A percentile compares a stretch with the other conserved stretches of the same genome.
phyloP scores from a whole-genome alignment of 208 protist species.

The Endotrypanum monterogeii region DNA sequence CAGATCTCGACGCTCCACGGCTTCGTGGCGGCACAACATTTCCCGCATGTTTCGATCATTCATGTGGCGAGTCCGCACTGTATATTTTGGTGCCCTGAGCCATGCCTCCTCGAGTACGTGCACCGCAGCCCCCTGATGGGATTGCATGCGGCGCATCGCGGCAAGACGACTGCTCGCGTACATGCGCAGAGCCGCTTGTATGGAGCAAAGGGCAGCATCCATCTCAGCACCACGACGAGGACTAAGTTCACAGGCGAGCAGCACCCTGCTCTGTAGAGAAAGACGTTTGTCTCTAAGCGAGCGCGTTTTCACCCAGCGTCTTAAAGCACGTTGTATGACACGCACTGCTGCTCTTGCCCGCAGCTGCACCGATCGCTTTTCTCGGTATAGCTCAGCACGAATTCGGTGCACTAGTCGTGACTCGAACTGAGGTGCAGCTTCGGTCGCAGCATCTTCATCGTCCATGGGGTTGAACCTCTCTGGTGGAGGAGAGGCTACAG shows the following conservation, averaged over 20 bases:
- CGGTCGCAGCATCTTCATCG: background rate
- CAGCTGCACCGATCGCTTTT: slow-evolving; percentile 4
- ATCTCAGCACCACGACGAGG: slow-evolving; percentile 4
- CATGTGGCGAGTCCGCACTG: slow-evolving; percentile 19
- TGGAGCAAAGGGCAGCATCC: background rate
- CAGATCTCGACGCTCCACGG: slow-evolving; percentile 68
- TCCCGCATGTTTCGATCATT: slow-evolving; percentile 30
- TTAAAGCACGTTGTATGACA: slow-evolving; percentile 12
- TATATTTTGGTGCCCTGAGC: slow-evolving; percentile 26
- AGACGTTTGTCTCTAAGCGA: background rate
- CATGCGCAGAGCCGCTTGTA: slow-evolving; percentile 15
- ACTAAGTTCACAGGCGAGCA: background rate
- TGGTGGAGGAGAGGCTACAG: background rate
- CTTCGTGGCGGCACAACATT: slow-evolving; percentile 51
- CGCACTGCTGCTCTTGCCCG: slow-evolving; percentile 11
- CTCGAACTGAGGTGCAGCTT: background rate
- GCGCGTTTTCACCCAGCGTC: slow-evolving; percentile 11
- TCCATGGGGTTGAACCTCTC: background rate
- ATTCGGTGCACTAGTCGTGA: slow-evolving; percentile 27
- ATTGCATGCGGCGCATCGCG: background rate
- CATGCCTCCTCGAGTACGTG: slow-evolving; percentile 55
- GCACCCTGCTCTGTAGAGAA: slow-evolving; percentile 2
- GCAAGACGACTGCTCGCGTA: slow-evolving; percentile 11
- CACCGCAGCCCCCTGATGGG: slow-evolving; percentile 19
- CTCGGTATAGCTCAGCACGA: slow-evolving; percentile 17